phyloP scores from a whole-genome alignment of 2,329 filamentous ascomycete species.

The Scopulariopsis brevicaulis region DNA sequence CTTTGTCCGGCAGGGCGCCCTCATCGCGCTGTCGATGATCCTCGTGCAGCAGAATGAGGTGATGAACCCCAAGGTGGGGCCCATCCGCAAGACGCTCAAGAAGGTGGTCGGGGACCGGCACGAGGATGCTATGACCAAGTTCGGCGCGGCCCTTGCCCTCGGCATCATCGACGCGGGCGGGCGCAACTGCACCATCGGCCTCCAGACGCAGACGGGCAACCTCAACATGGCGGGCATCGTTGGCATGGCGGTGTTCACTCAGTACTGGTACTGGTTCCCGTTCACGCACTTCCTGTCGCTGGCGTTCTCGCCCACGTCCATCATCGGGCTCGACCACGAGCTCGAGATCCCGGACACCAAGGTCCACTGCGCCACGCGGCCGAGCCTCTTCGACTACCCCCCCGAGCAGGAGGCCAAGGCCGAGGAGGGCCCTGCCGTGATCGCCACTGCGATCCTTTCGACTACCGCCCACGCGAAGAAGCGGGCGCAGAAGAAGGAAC shows the following conservation, averaged over 20 bases:
- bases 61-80: constrained; percentile 92
- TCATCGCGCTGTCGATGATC: constrained; percentile 94
- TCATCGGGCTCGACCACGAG: constrained; percentile 90
- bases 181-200: constrained; percentile 93
- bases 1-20: constrained; percentile 91
- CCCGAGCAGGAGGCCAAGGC: constrained; percentile 92
- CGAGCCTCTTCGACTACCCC: constrained; percentile 95
- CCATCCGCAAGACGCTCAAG: constrained; percentile 83
- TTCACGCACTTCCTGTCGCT: constrained; percentile 95
- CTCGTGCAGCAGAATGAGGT: constrained; percentile 98
- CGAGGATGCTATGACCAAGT: constrained; percentile 99
- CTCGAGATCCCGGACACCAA: constrained; percentile 90
- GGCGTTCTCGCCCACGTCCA: constrained; percentile 91
- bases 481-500: constrained; percentile 87
- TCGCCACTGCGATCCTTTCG: constrained; percentile 90
- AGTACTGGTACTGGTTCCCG: constrained; percentile 99
- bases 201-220: constrained; percentile 96
- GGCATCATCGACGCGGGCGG: constrained; percentile 98
- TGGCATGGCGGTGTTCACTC: constrained; percentile 94
- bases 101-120: constrained; percentile 93
- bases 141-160: constrained; percentile 84
- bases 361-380: constrained; percentile 88
- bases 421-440: constrained; percentile 85
- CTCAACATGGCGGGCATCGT: constrained; percentile 98
- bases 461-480: constrained; percentile 96